A percentile compares a stretch with the other conserved stretches of the same genome.
phyloP scores from a whole-genome alignment of 768 basidiomycete species.

The Porpolomopsis calyptriformis region DNA sequence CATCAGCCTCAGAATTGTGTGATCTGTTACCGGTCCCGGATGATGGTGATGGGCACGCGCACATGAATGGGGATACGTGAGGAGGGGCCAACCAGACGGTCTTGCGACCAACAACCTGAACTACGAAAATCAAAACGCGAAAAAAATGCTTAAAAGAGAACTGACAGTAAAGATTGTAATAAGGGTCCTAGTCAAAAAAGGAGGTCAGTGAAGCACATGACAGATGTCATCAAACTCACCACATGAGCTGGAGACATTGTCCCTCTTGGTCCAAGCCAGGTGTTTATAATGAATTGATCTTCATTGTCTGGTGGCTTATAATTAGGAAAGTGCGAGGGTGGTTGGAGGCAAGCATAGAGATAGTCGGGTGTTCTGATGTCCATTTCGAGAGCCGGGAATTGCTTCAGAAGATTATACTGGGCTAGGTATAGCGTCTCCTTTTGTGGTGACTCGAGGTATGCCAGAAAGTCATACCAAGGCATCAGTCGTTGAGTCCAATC shows the following conservation, averaged over 20 bases:
- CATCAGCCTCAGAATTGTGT: constrained; percentile 31
- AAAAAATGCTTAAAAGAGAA: constrained; percentile 2
- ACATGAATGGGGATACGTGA: constrained; percentile 42
- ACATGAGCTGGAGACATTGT: constrained; percentile 88
- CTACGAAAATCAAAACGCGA: constrained; percentile 28
- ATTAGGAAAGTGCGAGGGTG: constrained; percentile 30
- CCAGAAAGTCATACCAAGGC: constrained; percentile 66
- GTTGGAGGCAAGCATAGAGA: constrained; percentile 53
- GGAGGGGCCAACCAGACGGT: constrained; percentile 90
- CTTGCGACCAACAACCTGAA: constrained; percentile 83
- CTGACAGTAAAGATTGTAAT: constrained; percentile 81
- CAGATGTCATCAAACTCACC: constrained; percentile 25
- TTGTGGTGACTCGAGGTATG: constrained; percentile 23
- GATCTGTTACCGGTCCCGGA: constrained; percentile 12
- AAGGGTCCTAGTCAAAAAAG: constrained; percentile 64
- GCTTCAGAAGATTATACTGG: constrained; percentile 75
- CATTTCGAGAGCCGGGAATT: constrained; percentile 66
- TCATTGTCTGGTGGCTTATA: constrained; percentile 61
- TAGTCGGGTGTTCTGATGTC: constrained; percentile 88
- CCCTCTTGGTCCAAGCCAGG: constrained; percentile 73
- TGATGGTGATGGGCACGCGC: constrained; percentile 29
- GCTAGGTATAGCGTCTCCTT: constrained; percentile 64
- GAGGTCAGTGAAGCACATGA: constrained; percentile 5
- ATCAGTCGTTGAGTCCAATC: constrained; percentile 77
- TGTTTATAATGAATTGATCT: constrained; percentile 58